A percentile compares a stretch with the other conserved stretches of the same genome.
These are phyloP conservation scores for Globisporangium solare DNA, from an alignment of 352 stramenopile genomes.

Conservation along the genomic window DNA sequence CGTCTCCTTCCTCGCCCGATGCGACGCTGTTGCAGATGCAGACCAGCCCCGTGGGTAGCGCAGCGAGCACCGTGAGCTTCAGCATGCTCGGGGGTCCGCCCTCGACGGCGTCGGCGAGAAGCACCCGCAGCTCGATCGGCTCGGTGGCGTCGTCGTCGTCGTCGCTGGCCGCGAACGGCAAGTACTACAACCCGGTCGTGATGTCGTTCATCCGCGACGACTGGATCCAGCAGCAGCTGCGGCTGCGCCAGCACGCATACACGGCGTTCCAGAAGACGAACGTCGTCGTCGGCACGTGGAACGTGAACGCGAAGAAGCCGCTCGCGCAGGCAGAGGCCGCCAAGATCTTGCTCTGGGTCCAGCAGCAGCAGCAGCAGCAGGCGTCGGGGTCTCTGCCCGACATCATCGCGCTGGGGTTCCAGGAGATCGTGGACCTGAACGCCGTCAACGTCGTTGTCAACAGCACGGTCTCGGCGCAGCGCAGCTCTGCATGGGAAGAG, in stretches of 20 bases:
- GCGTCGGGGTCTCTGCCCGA: constrained; percentile 27
- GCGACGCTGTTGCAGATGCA: constrained; percentile 6
- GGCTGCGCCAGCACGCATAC: constrained; percentile 53
- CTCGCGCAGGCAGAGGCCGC: constrained; percentile 44
- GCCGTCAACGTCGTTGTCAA: constrained; percentile 99
- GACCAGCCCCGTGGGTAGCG: constrained; percentile 1
- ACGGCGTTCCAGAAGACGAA: constrained; percentile 54
- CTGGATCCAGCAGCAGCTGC: constrained; percentile 83
- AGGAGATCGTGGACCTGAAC: constrained; percentile 99
- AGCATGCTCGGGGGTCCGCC: constrained; percentile 5
- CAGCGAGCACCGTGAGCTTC: neutral
- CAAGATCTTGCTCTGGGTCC: constrained; percentile 70
- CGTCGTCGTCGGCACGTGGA: constrained; percentile 94
- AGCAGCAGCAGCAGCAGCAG: neutral
- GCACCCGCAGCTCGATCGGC: constrained; percentile 4
- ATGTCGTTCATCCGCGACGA: constrained; percentile 85
- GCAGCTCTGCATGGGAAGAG: constrained; percentile 89
- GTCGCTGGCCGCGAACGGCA: constrained; percentile 26
- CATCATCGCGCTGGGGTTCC: constrained; percentile 84
- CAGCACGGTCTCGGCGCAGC: constrained; percentile 88
- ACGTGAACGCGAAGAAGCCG: constrained; percentile 99
- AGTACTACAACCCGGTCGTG: constrained; percentile 80
- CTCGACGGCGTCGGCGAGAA: constrained; percentile 2
- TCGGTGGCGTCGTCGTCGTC: neutral
- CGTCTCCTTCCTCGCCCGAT: neutral